phyloP scores from a whole-genome alignment of 73 alveolate genomes.

The Blepharisma stoltei region DNA sequence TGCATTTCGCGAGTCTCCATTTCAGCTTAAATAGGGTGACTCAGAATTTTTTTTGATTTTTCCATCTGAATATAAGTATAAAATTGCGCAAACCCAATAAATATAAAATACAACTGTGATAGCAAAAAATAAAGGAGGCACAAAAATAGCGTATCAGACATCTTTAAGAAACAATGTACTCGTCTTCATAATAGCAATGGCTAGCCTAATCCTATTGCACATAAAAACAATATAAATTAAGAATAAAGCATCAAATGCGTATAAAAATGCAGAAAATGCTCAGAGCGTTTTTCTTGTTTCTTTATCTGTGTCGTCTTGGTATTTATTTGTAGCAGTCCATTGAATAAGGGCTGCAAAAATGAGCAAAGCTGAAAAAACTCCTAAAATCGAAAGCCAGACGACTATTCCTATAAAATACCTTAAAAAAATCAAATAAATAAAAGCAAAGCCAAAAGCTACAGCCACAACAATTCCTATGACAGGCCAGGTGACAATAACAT shows the following conservation, averaged over 20 bases:
- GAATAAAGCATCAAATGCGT: conserved; percentile 44
- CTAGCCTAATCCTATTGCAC: conserved; percentile 89
- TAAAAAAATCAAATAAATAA: conserved; percentile 64
- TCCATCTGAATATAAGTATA: conserved; percentile 83
- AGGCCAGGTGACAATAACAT: conserved; percentile 32
- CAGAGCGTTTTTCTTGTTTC: background rate
- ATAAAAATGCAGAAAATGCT: conserved; percentile 34
- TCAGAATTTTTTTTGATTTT: conserved; percentile 50
- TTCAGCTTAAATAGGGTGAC: conserved; percentile 68
- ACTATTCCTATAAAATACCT: conserved; percentile 77
- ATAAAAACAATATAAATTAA: conserved; percentile 41
- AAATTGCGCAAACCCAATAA: conserved; percentile 81
- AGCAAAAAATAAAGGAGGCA: conserved; percentile 47
- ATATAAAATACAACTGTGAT: conserved; percentile 46
- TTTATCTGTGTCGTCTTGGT: background rate
- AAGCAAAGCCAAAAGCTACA: conserved; percentile 65
- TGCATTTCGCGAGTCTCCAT: conserved; percentile 59
- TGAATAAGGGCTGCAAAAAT: conserved; percentile 34
- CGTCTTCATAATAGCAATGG: conserved; percentile 87
- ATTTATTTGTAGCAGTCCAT: conserved; percentile 24
- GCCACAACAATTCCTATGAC: conserved; percentile 60
- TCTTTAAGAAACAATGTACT: conserved; percentile 43
- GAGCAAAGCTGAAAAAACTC: conserved; percentile 45
- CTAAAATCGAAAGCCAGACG: conserved; percentile 62
- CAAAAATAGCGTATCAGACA: conserved; percentile 42